These are phyloP conservation scores for Diaporthe aspalathi DNA, from an alignment of 2,329 filamentous ascomycete genomes.

Conservation along the genomic window DNA sequence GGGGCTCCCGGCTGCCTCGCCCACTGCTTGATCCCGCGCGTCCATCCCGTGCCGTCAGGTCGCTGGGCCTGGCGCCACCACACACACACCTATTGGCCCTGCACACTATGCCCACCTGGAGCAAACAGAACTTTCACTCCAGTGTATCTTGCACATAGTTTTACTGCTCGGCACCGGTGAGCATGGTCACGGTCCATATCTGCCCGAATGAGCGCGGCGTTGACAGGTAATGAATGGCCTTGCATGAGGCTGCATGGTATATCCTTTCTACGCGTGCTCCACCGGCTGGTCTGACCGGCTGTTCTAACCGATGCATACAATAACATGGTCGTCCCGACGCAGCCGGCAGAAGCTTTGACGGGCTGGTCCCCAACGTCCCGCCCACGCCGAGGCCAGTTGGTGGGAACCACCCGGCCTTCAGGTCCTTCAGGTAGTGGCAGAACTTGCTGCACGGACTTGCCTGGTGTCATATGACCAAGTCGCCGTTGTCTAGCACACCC, in stretches of 20 bases:
- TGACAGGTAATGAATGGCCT: too few species aligned
- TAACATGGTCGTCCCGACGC: not conserved
- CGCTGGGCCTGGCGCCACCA: not conserved
- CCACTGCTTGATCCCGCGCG: not conserved
- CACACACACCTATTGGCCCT: not conserved
- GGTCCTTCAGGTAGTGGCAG: not conserved
- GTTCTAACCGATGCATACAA: not conserved
- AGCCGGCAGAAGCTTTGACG: not conserved
- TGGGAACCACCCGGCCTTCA: not conserved
- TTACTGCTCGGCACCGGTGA: not conserved
- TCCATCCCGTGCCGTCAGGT: not conserved
- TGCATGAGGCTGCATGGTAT: not conserved
- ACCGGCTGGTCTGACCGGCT: not conserved
- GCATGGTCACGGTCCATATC: not conserved
- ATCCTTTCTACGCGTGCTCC: not conserved
- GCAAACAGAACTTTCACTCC: not conserved
- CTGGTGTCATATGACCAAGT: slow-evolving; percentile 45
- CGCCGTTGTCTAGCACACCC: slow-evolving; percentile 45
- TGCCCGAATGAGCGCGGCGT: not conserved
- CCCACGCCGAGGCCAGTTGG: not conserved
- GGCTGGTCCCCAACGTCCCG: not conserved
- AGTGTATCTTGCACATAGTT: not conserved
- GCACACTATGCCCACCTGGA: not conserved
- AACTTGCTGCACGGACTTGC: not conserved
- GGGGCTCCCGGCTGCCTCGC: not conserved